Evolutionary conservation across 495 filamentous ascomycete genomes (phyloP).

Genomic region (Eremomyces bilateralis): DNA sequence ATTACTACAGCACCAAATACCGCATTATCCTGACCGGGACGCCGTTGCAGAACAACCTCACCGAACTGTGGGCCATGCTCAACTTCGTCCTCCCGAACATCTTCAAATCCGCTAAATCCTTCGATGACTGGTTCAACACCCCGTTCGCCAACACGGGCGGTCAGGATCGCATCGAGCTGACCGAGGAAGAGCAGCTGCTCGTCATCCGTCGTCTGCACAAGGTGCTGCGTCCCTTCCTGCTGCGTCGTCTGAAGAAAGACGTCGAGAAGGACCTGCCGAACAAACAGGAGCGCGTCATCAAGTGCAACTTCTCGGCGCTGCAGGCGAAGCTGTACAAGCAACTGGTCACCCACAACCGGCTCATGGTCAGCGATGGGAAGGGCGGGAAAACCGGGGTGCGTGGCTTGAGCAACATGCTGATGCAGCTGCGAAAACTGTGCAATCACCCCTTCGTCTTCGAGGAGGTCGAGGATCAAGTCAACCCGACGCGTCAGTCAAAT

Average conservation of each 20-base stretch:
- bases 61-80: slow-evolving; percentile 88
- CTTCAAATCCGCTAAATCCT: slow-evolving; percentile 97
- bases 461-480: slow-evolving; percentile 94
- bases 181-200: slow-evolving; percentile 97
- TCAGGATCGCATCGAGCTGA: slow-evolving; percentile 95
- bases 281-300: slow-evolving; percentile 97
- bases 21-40: slow-evolving; percentile 94
- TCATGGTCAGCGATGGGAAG: slow-evolving; percentile 84
- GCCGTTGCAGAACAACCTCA: slow-evolving; percentile 88
- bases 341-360: slow-evolving; percentile 82
- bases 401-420: slow-evolving; percentile 97
- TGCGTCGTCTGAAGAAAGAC: slow-evolving; percentile 96
- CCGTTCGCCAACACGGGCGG: slow-evolving; percentile 96
- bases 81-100: slow-evolving; percentile 97
- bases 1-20: slow-evolving; percentile 86
- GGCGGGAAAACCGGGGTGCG: slow-evolving; percentile 88
- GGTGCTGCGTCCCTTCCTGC: slow-evolving; percentile 88
- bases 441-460: slow-evolving; percentile 99
- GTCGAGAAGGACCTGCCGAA: slow-evolving; percentile 96
- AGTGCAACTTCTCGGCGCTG: slow-evolving; percentile 90
- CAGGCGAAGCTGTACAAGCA: slow-evolving; percentile 90
- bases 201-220: slow-evolving; percentile 97
- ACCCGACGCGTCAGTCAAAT: slow-evolving; percentile 65
- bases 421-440: slow-evolving; percentile 96
- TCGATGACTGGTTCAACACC: slow-evolving; percentile 99